These are phyloP conservation scores for Pittosporum tobira DNA, from an alignment of 129 eudicot genomes.

Conservation along the genomic window DNA sequence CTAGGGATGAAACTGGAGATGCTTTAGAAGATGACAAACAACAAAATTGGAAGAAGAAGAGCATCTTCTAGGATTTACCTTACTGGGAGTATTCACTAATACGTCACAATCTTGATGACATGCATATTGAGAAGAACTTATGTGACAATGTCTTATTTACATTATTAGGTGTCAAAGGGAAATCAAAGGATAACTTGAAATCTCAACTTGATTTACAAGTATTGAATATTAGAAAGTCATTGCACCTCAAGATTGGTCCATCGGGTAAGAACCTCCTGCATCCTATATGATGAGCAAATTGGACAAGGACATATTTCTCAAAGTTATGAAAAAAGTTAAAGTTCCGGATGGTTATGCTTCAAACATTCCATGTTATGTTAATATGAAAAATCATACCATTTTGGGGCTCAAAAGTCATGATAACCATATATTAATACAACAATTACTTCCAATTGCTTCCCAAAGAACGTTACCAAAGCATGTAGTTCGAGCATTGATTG, in stretches of 20 bases:
- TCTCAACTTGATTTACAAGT: constrained; percentile 7
- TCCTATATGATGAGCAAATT: constrained; percentile 11
- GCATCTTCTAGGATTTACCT: not conserved
- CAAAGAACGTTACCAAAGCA: constrained; percentile 13
- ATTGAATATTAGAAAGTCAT: constrained; percentile 4
- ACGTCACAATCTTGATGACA: not conserved
- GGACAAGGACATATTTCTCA: constrained; percentile 6
- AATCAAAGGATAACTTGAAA: constrained; percentile 11
- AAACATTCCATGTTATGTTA: constrained; percentile 16
- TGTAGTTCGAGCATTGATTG: constrained; percentile 8
- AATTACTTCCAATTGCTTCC: constrained; percentile 9
- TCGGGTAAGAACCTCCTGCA: not conserved
- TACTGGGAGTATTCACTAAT: not conserved
- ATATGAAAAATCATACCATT: not conserved
- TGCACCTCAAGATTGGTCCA: not conserved
- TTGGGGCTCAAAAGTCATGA: constrained; percentile 19
- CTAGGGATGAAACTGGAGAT: no score
- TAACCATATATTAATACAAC: constrained; percentile 16
- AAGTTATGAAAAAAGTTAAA: constrained; percentile 8
- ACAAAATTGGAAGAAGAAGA: not conserved
- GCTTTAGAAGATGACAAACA: not conserved
- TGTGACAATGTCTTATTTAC: not conserved
- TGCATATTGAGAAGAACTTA: constrained; percentile 11
- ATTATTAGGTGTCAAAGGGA: not conserved
- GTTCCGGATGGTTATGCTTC: constrained; percentile 19